A percentile compares a stretch with the other conserved stretches of the same genome.
These are phyloP conservation scores for Colletotrichum gloeosporioides DNA, from an alignment of 2,329 filamentous ascomycete species.

Conservation along the genomic window DNA sequence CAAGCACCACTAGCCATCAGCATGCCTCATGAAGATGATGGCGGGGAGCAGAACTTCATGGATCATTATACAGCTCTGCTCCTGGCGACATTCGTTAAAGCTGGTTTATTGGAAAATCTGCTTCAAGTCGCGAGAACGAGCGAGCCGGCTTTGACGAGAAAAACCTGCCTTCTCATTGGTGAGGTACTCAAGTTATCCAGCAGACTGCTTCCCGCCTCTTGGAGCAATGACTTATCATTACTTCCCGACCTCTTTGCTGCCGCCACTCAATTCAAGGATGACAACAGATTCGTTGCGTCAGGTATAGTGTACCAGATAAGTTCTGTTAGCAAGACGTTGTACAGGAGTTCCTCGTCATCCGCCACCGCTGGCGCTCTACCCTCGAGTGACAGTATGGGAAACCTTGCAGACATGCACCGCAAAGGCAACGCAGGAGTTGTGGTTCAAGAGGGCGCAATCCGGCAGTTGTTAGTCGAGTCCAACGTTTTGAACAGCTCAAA, in stretches of 20 bases:
- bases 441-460: constrained; percentile 67
- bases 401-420: constrained; percentile 62
- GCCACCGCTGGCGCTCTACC: constrained; percentile 40
- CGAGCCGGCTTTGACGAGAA: constrained; percentile 76
- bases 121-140: constrained; percentile 71
- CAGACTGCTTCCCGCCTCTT: constrained; percentile 79
- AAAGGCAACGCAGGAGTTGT: constrained; percentile 52
- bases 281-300: constrained; percentile 80
- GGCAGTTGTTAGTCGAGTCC: constrained; percentile 74
- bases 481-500: constrained; percentile 89
- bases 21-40: constrained; percentile 65
- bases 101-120: constrained; percentile 71
- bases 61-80: constrained; percentile 94
- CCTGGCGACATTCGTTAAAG: constrained; percentile 82
- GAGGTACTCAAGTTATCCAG: constrained; percentile 91
- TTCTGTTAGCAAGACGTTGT: constrained; percentile 92
- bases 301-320: constrained; percentile 97
- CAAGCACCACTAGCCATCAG: constrained; percentile 29
- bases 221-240: constrained; percentile 86
- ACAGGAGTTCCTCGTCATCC: constrained; percentile 68
- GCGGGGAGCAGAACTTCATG: constrained; percentile 81
- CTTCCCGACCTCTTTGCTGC: constrained; percentile 84
- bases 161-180: constrained; percentile 88
- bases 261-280: constrained; percentile 73
- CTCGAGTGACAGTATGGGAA: constrained; percentile 50